These are phyloP conservation scores for Talaromyces proteolyticus DNA, from an alignment of 495 filamentous ascomycete genomes.

Conservation along the genomic window DNA sequence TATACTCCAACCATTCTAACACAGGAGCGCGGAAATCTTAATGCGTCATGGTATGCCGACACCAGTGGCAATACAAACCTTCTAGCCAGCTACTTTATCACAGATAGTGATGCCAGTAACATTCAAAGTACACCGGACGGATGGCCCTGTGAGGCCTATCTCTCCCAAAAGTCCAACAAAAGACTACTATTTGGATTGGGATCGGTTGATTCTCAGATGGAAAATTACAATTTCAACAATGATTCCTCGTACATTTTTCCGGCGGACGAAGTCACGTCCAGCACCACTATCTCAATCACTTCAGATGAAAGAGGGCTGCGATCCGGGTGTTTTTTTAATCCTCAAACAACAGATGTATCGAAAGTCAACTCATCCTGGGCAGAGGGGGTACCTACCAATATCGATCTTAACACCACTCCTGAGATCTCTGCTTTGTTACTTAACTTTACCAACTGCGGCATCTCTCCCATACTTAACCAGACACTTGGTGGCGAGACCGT, in stretches of 20 bases:
- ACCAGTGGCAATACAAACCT: conserved; percentile 29
- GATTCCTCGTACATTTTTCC: conserved; percentile 41
- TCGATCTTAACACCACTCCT: conserved; percentile 20
- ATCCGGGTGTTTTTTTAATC: conserved; percentile 46
- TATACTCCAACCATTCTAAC: conserved; percentile 45
- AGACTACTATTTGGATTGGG: conserved; percentile 51
- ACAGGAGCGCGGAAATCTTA: conserved; percentile 48
- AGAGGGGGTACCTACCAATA: conserved; percentile 23
- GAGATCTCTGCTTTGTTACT: conserved; percentile 23
- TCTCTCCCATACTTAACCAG: conserved; percentile 50
- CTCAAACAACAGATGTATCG: conserved; percentile 26
- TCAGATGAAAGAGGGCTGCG: conserved; percentile 30
- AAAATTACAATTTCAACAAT: conserved; percentile 38
- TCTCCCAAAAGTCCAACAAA: conserved; percentile 44
- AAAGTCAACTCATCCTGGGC: conserved; percentile 56
- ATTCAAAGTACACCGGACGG: conserved; percentile 51
- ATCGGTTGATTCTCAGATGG: conserved; percentile 49
- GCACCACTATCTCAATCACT: conserved; percentile 15
- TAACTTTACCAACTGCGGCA: conserved; percentile 46
- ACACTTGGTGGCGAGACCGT: conserved; percentile 49
- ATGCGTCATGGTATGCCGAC: conserved; percentile 50
- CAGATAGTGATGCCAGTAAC: conserved; percentile 23
- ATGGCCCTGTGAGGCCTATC: conserved; percentile 54
- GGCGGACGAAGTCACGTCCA: conserved; percentile 25
- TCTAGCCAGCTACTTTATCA: conserved; percentile 45